A percentile compares a stretch with the other conserved stretches of the same genome.
phyloP scores from a whole-genome alignment of 345 rosid species.

The Nasturtium officinale region DNA sequence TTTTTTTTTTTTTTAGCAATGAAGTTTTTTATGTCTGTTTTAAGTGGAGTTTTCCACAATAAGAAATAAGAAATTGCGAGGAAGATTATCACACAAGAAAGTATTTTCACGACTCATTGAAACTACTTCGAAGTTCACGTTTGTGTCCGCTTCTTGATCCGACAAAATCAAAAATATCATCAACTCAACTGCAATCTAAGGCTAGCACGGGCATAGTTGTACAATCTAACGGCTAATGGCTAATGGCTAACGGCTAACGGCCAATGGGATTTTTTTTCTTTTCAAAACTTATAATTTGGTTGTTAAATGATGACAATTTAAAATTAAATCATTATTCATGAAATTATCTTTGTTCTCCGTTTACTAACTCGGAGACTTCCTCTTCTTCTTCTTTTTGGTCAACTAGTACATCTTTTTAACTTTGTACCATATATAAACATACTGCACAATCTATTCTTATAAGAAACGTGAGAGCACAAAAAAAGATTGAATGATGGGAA shows the following conservation, averaged over 20 bases:
- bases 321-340: too few species aligned
- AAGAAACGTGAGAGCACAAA: neutral
- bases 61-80: constrained; percentile 23
- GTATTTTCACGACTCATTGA: neutral
- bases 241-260: too few species aligned
- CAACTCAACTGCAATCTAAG: neutral
- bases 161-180: neutral
- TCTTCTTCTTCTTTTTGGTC: neutral
- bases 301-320: neutral
- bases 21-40: neutral
- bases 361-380: neutral
- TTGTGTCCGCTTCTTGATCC: neutral
- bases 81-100: constrained; percentile 6
- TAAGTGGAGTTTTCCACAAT: neutral
- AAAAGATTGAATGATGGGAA: too few species aligned
- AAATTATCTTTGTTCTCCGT: neutral
- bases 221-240: neutral
- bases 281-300: neutral
- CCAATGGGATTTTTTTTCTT: neutral
- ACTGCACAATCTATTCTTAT: neutral
- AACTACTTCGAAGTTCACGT: constrained; percentile 18
- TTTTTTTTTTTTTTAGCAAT: too few species aligned
- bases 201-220: neutral
- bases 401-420: neutral
- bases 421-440: neutral